A percentile compares a stretch with the other conserved stretches of the same genome.
phyloP scores from a whole-genome alignment of 306 rosid species.

The Prunus mongolica region DNA sequence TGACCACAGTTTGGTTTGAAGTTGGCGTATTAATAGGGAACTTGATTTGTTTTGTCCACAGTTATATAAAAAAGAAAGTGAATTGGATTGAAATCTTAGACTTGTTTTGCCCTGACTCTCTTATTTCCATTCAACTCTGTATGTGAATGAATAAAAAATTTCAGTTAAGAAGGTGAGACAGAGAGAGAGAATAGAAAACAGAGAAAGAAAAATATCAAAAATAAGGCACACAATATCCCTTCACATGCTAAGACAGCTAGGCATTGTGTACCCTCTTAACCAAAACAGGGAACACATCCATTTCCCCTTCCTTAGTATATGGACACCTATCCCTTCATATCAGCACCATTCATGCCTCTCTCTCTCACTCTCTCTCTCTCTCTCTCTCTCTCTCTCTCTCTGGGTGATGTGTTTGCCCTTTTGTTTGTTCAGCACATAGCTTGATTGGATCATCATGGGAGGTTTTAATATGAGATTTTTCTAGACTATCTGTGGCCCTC shows the following conservation, averaged over 20 bases:
- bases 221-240: not conserved
- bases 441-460: constrained; percentile 11
- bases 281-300: constrained; percentile 11
- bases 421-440: no score
- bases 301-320: constrained; percentile 24
- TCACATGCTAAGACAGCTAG: constrained; percentile 87
- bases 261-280: constrained; percentile 60
- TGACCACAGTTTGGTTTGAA: no score
- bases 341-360: constrained; percentile 3
- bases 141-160: constrained; percentile 42
- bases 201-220: no score
- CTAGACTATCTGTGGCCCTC: not conserved
- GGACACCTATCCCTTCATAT: not conserved
- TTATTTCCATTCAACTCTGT: constrained; percentile 15
- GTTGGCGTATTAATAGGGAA: no score
- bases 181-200: no score
- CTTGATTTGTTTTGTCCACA: no score
- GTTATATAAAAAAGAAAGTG: constrained; percentile 15
- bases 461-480: not conserved
- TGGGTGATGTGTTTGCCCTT: not conserved
- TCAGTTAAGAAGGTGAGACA: constrained; percentile 35
- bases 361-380: constrained; percentile 3
- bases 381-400: constrained; percentile 3
- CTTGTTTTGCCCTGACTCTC: constrained; percentile 53
- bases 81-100: constrained; percentile 44